Conservation (phyloP, 192 early-diverging fungal genomes). For the Endogone sp. region DNA sequence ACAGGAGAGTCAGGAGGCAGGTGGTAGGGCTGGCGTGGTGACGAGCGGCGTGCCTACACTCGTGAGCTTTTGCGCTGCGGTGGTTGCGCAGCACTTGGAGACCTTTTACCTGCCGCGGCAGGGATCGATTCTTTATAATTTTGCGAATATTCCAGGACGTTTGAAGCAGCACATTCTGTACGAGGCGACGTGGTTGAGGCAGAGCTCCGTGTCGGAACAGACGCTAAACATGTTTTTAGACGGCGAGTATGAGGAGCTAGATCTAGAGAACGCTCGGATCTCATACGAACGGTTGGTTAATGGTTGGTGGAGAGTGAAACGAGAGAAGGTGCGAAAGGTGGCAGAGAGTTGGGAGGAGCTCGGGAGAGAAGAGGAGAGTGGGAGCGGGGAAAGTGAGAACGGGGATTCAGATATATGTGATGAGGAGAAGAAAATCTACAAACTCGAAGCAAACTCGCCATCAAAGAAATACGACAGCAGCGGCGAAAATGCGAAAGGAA, state of each 20-base stretch:
- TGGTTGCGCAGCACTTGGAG: background rate
- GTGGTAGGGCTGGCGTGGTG: too few relatives aligned
- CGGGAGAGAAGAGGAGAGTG: too few relatives aligned
- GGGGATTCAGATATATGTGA: background rate
- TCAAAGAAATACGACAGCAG: too few relatives aligned
- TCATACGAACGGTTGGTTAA: background rate
- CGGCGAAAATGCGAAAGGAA: too few relatives aligned
- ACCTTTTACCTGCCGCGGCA: background rate
- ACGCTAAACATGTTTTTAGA: background rate
- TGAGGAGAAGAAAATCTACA: conserved; percentile 4
- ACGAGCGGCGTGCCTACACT: background rate
- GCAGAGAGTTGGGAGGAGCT: too few relatives aligned
- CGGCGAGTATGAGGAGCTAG: background rate
- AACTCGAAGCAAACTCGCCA: too few relatives aligned
- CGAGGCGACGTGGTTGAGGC: background rate
- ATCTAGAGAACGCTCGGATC: background rate
- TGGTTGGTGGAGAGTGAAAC: too few relatives aligned
- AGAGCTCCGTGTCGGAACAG: background rate
- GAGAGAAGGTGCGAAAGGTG: too few relatives aligned
- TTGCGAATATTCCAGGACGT: background rate
- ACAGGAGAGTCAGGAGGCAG: too few relatives aligned
- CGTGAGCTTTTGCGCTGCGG: background rate
- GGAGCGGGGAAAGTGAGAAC: background rate
- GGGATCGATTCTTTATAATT: background rate
- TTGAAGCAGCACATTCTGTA: background rate